Base-by-base conservation (phyloP, 768 basidiomycete genomes). In the Leucocoprinus leucothites region DNA sequence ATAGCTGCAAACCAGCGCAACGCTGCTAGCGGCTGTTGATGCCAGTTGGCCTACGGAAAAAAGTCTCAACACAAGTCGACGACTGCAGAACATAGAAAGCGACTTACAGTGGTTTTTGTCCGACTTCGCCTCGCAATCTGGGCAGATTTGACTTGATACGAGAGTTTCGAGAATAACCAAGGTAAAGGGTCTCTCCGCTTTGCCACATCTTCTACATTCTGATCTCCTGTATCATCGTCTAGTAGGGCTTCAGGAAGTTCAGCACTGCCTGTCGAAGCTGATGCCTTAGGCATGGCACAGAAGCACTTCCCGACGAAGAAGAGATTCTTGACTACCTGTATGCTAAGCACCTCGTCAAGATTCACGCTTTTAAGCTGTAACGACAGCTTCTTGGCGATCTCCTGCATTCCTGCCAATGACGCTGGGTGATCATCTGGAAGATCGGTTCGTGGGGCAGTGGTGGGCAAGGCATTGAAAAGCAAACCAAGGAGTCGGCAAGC, bases 1-100 rank as follows among this genome's bases (percentile, higher is more conserved):
- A 97, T 93, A 0, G 94, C 95, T 0, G 94, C 97, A 62, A 98
- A 97, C 88, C 94, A 97, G 14, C 91, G 86, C 43, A 99, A 68
- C 40, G 88, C 82, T 0, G 92, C 82, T 1, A 87, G 69, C 0
- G 94, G 89, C 56, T 93, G 89, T 25, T 88, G 81, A 3, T 84
- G 76, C 94, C 96, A 98, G 64, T 87, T 87, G 0, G 75, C 71
- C 92, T 97, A 64, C n/a, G 14, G 47, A 14, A 19, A 31, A 36
- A 6, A 34, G 5, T 13, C 13, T 34, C 31, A 34, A 25, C 46
- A 60, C 45, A 63, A 21, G 47, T 34, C 3, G 59, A 47, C n/a
- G 55, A 31, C 24, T 43, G 35, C 26, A 51, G 8, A 22, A 51
- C 51, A 46, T 18, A 52, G 53, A 11, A 18, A 14, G 34, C 19